Evolutionary conservation across 2,329 filamentous ascomycete species (phyloP).

Genomic region (Diaporthe amygdali): DNA sequence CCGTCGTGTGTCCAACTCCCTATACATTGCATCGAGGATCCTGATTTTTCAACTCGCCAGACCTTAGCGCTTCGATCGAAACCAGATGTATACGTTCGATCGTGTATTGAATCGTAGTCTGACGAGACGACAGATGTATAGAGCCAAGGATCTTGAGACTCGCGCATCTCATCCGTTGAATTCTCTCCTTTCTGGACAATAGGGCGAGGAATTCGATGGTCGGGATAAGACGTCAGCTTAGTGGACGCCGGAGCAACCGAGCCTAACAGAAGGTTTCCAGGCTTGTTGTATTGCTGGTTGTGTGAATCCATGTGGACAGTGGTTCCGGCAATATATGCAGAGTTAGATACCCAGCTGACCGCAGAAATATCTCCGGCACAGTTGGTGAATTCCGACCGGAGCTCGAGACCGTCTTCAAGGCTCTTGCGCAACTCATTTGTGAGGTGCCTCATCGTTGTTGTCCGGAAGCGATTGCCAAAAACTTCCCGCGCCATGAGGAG

Average conservation of each 20-base stretch:
- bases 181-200: slow-evolving; percentile 60
- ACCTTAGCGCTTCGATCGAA: slow-evolving; percentile 67
- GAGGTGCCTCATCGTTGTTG: slow-evolving; percentile 50
- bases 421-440: slow-evolving; percentile 48
- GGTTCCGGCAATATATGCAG: slow-evolving; percentile 65
- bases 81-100: slow-evolving; percentile 62
- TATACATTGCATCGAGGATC: slow-evolving; percentile 46
- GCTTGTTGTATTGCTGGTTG: slow-evolving; percentile 71
- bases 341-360: slow-evolving; percentile 59
- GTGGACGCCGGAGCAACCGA: slow-evolving; percentile 45
- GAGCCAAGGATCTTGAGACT: slow-evolving; percentile 66
- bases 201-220: slow-evolving; percentile 63
- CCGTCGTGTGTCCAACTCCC: slow-evolving; percentile 62
- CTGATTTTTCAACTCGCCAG: slow-evolving; percentile 52
- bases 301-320: slow-evolving; percentile 66
- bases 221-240: slow-evolving; percentile 55
- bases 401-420: slow-evolving; percentile 57
- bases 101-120: slow-evolving; percentile 53
- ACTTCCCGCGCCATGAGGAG: slow-evolving; percentile 57
- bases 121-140: slow-evolving; percentile 69
- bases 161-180: slow-evolving; percentile 59
- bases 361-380: slow-evolving; percentile 67
- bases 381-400: slow-evolving; percentile 61
- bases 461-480: slow-evolving; percentile 49
- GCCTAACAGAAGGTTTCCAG: slow-evolving; percentile 65